These are phyloP conservation scores for Chaetomium sp. DNA, from an alignment of 2,329 filamentous ascomycete species.

Conservation along the genomic window DNA sequence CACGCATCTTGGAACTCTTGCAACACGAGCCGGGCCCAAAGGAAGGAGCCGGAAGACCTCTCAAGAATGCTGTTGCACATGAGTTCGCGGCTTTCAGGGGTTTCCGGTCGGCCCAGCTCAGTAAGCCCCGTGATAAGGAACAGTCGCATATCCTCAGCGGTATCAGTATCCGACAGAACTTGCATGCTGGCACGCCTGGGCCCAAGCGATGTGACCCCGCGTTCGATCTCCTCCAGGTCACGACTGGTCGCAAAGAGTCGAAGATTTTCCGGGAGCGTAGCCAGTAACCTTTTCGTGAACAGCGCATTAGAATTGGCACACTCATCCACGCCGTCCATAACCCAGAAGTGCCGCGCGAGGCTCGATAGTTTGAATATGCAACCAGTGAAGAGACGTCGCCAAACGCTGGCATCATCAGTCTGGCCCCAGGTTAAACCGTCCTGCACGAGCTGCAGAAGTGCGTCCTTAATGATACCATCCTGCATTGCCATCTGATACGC, in stretches of 20 bases:
- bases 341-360: conserved; percentile 25
- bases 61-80: conserved; percentile 26
- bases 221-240: conserved; percentile 22
- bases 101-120: conserved; percentile 20
- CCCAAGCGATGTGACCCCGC: conserved; percentile 22
- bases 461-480: conserved; percentile 19
- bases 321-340: conserved; percentile 29
- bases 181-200: conserved; percentile 8
- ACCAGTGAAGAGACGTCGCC: conserved; percentile 24
- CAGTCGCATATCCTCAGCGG: conserved; percentile 24
- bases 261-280: conserved; percentile 18
- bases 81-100: conserved; percentile 9
- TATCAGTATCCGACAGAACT: conserved; percentile 19
- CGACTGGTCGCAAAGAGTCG: conserved; percentile 28
- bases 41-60: conserved; percentile 28
- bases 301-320: conserved; percentile 21
- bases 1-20: conserved; percentile 27
- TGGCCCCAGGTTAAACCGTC: conserved; percentile 21
- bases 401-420: conserved; percentile 22
- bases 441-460: conserved; percentile 18
- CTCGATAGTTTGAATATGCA: conserved; percentile 22
- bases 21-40: conserved; percentile 28
- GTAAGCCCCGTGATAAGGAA: conserved; percentile 20
- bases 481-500: conserved; percentile 28
- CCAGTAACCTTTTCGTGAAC: conserved; percentile 18